These are phyloP conservation scores for Zoysia matrella DNA, from an alignment of 202 grass and related monocot species.

Conservation along the genomic window DNA sequence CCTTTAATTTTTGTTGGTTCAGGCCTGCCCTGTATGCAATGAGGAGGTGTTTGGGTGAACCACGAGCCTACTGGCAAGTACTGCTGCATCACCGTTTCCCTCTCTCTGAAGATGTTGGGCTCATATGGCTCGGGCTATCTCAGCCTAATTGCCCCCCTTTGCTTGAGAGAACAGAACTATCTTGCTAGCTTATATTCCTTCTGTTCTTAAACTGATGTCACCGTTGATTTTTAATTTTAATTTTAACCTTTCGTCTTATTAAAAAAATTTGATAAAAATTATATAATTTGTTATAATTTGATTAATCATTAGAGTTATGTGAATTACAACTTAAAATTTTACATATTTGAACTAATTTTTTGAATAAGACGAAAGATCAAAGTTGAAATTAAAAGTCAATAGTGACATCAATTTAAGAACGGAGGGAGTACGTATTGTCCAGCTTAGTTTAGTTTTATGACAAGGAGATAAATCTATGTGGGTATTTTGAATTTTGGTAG, in stretches of 20 bases:
- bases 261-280: too few relatives aligned
- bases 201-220: too few relatives aligned
- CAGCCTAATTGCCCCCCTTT: conserved; percentile 5
- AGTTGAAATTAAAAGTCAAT: too few relatives aligned
- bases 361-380: too few relatives aligned
- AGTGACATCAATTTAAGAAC: too few relatives aligned
- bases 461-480: conserved; percentile 26
- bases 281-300: too few relatives aligned
- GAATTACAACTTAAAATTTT: too few relatives aligned
- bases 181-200: background rate
- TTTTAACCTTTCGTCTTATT: too few relatives aligned
- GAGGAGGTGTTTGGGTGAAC: conserved; percentile 85
- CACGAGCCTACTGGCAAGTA: background rate
- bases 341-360: too few relatives aligned
- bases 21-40: conserved; percentile 91
- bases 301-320: too few relatives aligned
- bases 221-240: too few relatives aligned
- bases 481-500: conserved; percentile 22
- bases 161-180: conserved; percentile 7
- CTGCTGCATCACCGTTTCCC: background rate
- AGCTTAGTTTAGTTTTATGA: conserved; percentile 34
- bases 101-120: conserved; percentile 17
- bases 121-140: conserved; percentile 14
- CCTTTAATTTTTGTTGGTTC: conserved; percentile 30
- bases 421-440: background rate